Evolutionary conservation across 1,139 yeast species (phyloP).

Genomic region (Saccharomycopsis hybrid): DNA sequence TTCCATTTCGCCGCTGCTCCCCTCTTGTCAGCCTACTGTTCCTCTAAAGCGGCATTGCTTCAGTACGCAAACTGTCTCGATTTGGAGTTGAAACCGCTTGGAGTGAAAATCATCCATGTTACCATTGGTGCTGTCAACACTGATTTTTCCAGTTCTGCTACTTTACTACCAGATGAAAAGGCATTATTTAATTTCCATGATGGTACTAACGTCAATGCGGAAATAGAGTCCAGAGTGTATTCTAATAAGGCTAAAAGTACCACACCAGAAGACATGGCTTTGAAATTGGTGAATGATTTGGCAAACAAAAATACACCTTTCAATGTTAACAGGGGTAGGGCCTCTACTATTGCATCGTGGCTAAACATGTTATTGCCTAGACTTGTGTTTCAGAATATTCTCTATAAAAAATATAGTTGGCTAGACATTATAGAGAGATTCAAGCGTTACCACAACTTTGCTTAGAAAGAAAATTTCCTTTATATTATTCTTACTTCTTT

Average conservation of each 20-base stretch:
- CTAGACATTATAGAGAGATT: background rate
- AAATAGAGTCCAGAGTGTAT: background rate
- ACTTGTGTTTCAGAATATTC: background rate
- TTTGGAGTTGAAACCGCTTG: constrained; percentile 57
- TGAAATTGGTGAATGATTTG: constrained; percentile 44
- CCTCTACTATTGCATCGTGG: constrained; percentile 5
- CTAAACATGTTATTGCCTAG: background rate
- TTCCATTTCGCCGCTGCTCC: constrained; percentile 58
- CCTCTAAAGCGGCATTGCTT: constrained; percentile 61
- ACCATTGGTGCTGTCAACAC: constrained; percentile 56
- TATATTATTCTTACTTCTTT: no score
- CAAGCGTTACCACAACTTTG: background rate
- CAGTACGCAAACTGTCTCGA: constrained; percentile 49
- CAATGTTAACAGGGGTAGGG: background rate
- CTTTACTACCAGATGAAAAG: background rate
- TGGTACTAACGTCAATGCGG: background rate
- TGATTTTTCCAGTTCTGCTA: constrained; percentile 31
- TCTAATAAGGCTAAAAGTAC: constrained; percentile 23
- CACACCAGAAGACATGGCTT: constrained; percentile 50
- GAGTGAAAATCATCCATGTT: constrained; percentile 54
- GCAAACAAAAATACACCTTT: background rate
- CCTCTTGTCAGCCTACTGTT: constrained; percentile 48
- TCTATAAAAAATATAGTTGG: constrained; percentile 1
- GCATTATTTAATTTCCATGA: background rate
- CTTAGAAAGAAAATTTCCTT: no score